Conservation (phyloP, 2,329 filamentous ascomycete species). For the Colletotrichum cuscutae region DNA sequence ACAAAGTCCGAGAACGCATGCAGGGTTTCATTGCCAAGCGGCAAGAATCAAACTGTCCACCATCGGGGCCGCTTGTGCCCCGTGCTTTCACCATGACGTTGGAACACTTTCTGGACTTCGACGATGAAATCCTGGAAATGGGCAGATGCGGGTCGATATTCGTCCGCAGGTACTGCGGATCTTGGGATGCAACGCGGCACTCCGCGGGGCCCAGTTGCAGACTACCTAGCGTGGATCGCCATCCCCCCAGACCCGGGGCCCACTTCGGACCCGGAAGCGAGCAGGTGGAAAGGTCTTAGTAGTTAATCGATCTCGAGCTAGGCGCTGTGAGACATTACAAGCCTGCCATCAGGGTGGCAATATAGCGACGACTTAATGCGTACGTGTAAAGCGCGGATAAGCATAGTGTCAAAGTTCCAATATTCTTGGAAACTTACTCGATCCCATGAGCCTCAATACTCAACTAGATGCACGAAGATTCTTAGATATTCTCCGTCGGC, state of each 20-base stretch:
- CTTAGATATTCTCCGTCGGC: neutral
- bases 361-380: neutral
- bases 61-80: neutral
- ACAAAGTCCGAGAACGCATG: slow-evolving; percentile 13
- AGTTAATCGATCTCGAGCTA: neutral
- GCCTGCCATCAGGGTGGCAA: neutral
- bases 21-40: neutral
- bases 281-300: neutral
- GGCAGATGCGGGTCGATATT: neutral
- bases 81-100: neutral
- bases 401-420: no score
- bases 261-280: neutral
- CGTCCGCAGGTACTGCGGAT: neutral
- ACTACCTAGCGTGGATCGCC: neutral
- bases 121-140: neutral
- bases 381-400: no score
- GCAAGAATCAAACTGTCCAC: neutral
- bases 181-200: neutral
- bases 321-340: neutral
- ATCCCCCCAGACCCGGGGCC: neutral
- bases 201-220: neutral
- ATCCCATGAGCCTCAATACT: neutral
- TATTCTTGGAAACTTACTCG: no score
- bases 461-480: neutral
- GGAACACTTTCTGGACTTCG: neutral